Percentiles rank a stretch among this genome's conserved stretches.
Conservation (phyloP, 2,329 filamentous ascomycete genomes). For the Aspergillus jensenii region DNA sequence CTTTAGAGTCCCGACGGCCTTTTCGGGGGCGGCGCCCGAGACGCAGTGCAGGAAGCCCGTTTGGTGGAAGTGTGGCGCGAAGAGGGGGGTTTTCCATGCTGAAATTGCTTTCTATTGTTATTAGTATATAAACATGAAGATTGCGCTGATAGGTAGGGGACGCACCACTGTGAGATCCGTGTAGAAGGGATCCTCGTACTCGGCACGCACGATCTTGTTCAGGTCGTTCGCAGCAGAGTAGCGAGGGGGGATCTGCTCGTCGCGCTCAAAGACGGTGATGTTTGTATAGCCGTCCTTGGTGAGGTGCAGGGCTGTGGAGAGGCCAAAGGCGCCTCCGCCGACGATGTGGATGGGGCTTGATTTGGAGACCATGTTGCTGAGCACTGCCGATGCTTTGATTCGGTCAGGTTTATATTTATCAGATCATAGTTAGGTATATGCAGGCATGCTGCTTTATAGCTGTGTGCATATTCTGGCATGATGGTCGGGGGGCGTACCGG, state of each 20-base stretch:
- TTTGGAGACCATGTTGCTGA: background rate
- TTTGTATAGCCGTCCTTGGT: conserved; percentile 45
- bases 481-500: too few species aligned
- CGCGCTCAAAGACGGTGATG: conserved; percentile 51
- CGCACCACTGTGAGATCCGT: conserved; percentile 54
- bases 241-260: conserved; percentile 47
- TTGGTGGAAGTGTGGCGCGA: conserved; percentile 54
- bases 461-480: too few species aligned
- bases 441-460: background rate
- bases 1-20: conserved; percentile 49
- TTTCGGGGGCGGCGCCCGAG: conserved; percentile 48
- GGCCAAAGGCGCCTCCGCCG: conserved; percentile 52
- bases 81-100: conserved; percentile 55
- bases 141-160: background rate
- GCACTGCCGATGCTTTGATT: background rate
- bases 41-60: conserved; percentile 54
- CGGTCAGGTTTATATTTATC: too few species aligned
- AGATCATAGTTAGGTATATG: too few species aligned
- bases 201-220: conserved; percentile 62
- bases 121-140: background rate
- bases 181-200: conserved; percentile 60
- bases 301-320: conserved; percentile 52
- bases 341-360: conserved; percentile 34
- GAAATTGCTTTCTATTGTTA: conserved; percentile 48
- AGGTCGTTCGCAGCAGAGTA: conserved; percentile 60